Conservation (phyloP, 2,329 filamentous ascomycete species). For the Penicillium sp. region DNA sequence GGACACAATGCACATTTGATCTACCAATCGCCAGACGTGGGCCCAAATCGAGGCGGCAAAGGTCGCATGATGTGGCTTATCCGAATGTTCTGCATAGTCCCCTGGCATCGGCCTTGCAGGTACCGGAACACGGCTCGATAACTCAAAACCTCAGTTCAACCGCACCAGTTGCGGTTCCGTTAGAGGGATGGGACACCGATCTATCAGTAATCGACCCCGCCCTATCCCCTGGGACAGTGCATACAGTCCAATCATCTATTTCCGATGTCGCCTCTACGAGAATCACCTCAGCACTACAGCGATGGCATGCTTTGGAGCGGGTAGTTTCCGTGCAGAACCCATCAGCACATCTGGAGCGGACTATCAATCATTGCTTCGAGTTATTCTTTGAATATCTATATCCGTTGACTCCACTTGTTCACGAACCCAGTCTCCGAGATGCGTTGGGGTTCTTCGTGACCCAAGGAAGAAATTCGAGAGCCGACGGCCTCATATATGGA, state of each 20-base stretch:
- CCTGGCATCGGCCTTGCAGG: no score
- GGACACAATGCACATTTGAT: no score
- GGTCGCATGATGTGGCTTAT: no score
- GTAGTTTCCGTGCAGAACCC: constrained; percentile 4
- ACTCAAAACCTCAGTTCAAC: neutral
- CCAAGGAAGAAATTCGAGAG: constrained; percentile 2
- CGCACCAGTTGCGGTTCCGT: neutral
- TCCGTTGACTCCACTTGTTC: constrained; percentile 45
- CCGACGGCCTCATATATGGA: constrained; percentile 7
- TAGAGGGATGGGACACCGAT: constrained; percentile 10
- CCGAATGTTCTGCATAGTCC: no score
- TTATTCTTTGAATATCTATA: constrained; percentile 48
- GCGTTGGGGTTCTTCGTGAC: constrained; percentile 36
- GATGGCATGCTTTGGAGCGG: constrained; percentile 19
- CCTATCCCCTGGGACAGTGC: constrained; percentile 13
- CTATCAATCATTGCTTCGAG: constrained; percentile 35
- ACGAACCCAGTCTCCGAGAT: constrained; percentile 44
- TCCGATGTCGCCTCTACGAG: constrained; percentile 15
- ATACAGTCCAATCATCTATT: constrained; percentile 13
- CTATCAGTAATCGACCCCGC: constrained; percentile 7
- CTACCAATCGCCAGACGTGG: no score
- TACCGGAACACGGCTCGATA: neutral
- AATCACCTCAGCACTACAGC: constrained; percentile 12
- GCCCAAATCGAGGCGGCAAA: no score
- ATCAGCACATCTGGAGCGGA: constrained; percentile 10